These are phyloP conservation scores for Pythium pectinolyticum DNA, from an alignment of 352 stramenopile genomes.

Conservation along the genomic window DNA sequence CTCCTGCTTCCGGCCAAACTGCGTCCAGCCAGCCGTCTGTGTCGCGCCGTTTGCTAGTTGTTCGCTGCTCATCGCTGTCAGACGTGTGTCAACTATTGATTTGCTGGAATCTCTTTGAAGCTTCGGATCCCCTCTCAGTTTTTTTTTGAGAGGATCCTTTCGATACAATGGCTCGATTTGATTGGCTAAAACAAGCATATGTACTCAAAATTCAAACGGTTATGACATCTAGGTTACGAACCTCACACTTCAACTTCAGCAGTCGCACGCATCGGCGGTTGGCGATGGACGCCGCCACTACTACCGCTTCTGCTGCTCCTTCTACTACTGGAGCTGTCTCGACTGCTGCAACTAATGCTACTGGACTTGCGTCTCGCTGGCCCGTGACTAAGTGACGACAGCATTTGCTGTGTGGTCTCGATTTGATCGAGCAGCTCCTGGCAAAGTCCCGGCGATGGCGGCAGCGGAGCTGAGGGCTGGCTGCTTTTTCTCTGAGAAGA, in stretches of 20 bases:
- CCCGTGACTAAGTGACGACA: slow-evolving; percentile 48
- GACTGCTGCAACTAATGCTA: too few relatives aligned
- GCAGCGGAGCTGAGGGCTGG: slow-evolving; percentile 17
- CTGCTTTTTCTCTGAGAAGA: neutral
- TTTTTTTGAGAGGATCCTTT: too few relatives aligned
- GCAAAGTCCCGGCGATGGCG: slow-evolving; percentile 25
- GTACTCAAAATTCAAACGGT: too few relatives aligned
- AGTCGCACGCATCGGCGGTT: neutral
- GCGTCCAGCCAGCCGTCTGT: slow-evolving; percentile 33
- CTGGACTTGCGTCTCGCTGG: neutral
- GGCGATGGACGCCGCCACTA: neutral
- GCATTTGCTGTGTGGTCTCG: slow-evolving; percentile 63
- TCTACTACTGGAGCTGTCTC: too few relatives aligned
- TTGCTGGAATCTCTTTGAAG: too few relatives aligned
- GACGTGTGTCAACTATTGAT: too few relatives aligned
- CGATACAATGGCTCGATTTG: too few relatives aligned
- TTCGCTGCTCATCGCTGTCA: slow-evolving; percentile 20
- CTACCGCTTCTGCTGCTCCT: too few relatives aligned
- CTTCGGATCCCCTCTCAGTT: neutral
- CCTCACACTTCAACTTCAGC: slow-evolving; percentile 29
- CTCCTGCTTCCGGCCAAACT: slow-evolving; percentile 35
- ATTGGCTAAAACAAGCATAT: slow-evolving; percentile 20
- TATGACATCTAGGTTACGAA: slow-evolving; percentile 10
- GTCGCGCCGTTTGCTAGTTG: slow-evolving; percentile 22
- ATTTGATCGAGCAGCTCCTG: slow-evolving; percentile 63